Conservation (phyloP, 495 filamentous ascomycete genomes). For the Penicillium egyptiacum region DNA sequence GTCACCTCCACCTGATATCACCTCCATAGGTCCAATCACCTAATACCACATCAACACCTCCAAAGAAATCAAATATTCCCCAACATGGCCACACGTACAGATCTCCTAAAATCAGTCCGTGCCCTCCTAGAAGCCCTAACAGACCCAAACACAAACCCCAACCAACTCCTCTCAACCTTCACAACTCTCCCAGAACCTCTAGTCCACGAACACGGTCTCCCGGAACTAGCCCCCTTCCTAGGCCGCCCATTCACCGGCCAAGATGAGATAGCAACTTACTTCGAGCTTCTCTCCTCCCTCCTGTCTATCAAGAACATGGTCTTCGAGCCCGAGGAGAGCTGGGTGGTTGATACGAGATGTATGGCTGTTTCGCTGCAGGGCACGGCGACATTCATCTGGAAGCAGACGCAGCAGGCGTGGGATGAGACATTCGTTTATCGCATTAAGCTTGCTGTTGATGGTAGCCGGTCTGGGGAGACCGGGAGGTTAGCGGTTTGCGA, state of each 20-base stretch:
- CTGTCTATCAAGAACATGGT: slow-evolving; percentile 50
- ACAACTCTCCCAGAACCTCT: slow-evolving; percentile 39
- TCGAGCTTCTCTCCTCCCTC: slow-evolving; percentile 39
- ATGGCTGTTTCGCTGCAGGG: slow-evolving; percentile 52
- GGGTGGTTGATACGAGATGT: slow-evolving; percentile 48
- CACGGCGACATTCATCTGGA: slow-evolving; percentile 51
- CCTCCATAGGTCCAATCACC: neutral
- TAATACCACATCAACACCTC: slow-evolving; percentile 1
- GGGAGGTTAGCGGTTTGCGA: slow-evolving; percentile 41
- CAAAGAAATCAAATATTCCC: neutral
- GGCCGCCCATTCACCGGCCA: slow-evolving; percentile 54
- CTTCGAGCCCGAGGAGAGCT: slow-evolving; percentile 48
- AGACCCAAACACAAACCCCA: slow-evolving; percentile 21
- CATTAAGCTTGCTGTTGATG: slow-evolving; percentile 46
- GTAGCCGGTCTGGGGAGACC: neutral
- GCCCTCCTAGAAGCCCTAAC: slow-evolving; percentile 52
- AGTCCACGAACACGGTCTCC: slow-evolving; percentile 59
- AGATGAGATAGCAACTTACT: slow-evolving; percentile 50
- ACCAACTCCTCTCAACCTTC: slow-evolving; percentile 50
- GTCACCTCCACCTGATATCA: neutral
- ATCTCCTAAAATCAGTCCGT: slow-evolving; percentile 44
- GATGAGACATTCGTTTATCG: slow-evolving; percentile 60
- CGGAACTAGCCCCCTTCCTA: slow-evolving; percentile 60
- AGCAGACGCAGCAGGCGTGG: slow-evolving; percentile 53
- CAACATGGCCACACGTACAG: slow-evolving; percentile 30